phyloP scores from a whole-genome alignment of 2,329 filamentous ascomycete species.

The Colletotrichum viniferum region DNA sequence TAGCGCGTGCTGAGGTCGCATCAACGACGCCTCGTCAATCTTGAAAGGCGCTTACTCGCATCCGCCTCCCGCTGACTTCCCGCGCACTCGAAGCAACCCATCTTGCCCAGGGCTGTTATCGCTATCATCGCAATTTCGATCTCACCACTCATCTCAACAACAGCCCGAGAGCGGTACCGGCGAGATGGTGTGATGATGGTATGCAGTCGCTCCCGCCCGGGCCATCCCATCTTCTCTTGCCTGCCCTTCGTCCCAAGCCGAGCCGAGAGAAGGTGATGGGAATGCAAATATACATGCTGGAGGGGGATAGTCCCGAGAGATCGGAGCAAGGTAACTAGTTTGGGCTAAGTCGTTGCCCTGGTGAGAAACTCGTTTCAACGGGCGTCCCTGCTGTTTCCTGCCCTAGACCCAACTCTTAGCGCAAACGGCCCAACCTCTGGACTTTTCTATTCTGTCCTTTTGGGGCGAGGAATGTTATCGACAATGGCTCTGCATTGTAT shows the following conservation, averaged over 20 bases:
- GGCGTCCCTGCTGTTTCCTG: slow-evolving; percentile 4
- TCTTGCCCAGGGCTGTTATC: neutral
- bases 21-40: slow-evolving; percentile 18
- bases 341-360: neutral
- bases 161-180: neutral
- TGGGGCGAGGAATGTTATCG: neutral
- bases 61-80: slow-evolving; percentile 13
- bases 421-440: neutral
- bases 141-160: neutral
- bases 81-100: neutral
- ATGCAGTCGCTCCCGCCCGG: neutral
- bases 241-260: neutral
- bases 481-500: neutral
- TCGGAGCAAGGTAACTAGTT: slow-evolving; percentile 18
- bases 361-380: neutral
- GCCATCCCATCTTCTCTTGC: neutral
- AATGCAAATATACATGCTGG: neutral
- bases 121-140: neutral
- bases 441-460: neutral
- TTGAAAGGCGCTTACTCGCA: neutral
- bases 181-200: neutral
- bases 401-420: neutral
- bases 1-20: slow-evolving; percentile 9
- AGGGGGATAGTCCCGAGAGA: neutral
- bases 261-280: neutral